These are phyloP conservation scores for Camellia oleifera DNA, from an alignment of 179 eudicot species.

Conservation along the genomic window DNA sequence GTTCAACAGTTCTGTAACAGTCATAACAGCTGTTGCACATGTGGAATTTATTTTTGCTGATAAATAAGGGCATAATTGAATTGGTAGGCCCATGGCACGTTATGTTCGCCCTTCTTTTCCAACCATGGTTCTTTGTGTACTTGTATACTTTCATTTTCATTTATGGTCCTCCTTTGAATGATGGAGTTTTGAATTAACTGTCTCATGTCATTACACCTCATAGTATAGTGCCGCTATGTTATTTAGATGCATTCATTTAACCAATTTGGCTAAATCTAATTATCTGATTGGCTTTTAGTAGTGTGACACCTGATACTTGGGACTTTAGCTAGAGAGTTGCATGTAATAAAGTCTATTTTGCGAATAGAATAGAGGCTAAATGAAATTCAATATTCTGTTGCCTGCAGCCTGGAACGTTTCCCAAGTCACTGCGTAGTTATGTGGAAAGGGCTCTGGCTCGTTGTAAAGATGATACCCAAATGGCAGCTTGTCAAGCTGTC, in stretches of 20 bases:
- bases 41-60: background rate
- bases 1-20: background rate
- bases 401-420: slow-evolving; percentile 76
- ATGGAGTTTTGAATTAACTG: background rate
- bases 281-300: background rate
- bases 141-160: background rate
- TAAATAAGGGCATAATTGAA: background rate
- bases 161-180: background rate
- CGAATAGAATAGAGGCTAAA: background rate
- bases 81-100: background rate
- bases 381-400: slow-evolving; percentile 9
- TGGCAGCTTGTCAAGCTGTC: slow-evolving; percentile 65
- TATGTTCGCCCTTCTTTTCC: background rate
- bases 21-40: background rate
- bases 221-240: background rate
- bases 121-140: background rate
- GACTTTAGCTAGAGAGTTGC: slow-evolving; percentile 3
- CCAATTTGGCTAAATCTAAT: slow-evolving; percentile 8
- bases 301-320: background rate
- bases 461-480: slow-evolving; percentile 83
- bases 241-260: background rate
- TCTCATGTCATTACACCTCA: background rate
- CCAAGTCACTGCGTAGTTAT: slow-evolving; percentile 86
- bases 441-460: slow-evolving; percentile 98
- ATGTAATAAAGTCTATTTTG: background rate